Percentiles rank a stretch among this genome's conserved stretches.
These are phyloP conservation scores for Pilaira anomala DNA, from an alignment of 192 early-diverging fungal species.

Conservation along the genomic window DNA sequence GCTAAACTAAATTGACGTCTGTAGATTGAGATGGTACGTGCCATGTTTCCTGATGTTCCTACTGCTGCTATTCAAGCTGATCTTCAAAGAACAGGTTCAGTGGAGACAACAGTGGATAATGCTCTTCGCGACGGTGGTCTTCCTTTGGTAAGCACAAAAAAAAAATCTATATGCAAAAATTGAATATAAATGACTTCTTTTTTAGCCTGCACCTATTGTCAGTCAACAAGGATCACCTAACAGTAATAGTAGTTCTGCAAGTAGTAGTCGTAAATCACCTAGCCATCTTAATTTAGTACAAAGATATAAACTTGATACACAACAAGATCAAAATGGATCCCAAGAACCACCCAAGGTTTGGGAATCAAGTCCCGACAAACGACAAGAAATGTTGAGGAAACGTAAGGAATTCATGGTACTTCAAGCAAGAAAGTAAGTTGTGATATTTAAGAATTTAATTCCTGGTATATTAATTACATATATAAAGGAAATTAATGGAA, in stretches of 20 bases:
- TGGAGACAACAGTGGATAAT: conserved; percentile 78
- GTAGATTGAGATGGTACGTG: conserved; percentile 65
- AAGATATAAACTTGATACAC: conserved; percentile 51
- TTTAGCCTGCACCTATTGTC: background rate
- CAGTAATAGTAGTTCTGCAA: conserved; percentile 28
- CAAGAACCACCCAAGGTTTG: conserved; percentile 58
- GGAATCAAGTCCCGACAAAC: conserved; percentile 54
- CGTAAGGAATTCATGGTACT: conserved; percentile 70
- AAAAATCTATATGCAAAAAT: background rate
- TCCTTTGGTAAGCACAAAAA: conserved; percentile 46
- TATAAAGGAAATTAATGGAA: conserved; percentile 25
- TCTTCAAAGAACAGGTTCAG: conserved; percentile 78
- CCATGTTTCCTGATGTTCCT: conserved; percentile 83
- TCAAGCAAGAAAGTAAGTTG: conserved; percentile 64
- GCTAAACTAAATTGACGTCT: background rate
- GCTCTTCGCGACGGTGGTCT: conserved; percentile 64
- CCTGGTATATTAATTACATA: background rate
- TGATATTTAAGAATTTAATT: background rate
- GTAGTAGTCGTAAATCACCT: conserved; percentile 26
- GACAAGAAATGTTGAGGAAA: conserved; percentile 58
- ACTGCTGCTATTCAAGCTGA: conserved; percentile 71
- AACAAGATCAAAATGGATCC: conserved; percentile 25
- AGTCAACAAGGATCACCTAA: conserved; percentile 20
- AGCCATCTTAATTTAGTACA: conserved; percentile 44
- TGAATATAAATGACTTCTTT: too few species aligned